Conservation (phyloP, 108 stramenopile genomes). For the Fragilaria radians region DNA sequence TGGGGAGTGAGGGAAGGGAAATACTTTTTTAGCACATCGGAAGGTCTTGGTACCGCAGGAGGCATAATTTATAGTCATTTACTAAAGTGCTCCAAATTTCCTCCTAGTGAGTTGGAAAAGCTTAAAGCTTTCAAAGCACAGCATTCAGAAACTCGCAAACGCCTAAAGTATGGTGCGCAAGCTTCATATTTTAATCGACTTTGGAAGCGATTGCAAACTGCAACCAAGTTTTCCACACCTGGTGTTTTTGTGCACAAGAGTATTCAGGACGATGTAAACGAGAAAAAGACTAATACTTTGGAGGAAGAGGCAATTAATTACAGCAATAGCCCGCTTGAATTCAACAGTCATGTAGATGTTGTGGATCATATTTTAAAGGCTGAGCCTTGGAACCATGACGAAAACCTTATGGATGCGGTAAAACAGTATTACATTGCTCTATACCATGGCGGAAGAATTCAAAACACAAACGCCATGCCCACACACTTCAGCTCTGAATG, state of each 20-base stretch:
- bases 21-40: slow-evolving; percentile 33
- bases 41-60: slow-evolving; percentile 29
- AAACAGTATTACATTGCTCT: slow-evolving; percentile 33
- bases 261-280: slow-evolving; percentile 1
- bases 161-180: slow-evolving; percentile 27
- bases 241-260: neutral
- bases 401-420: slow-evolving; percentile 16
- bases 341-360: slow-evolving; percentile 23
- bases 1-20: slow-evolving; percentile 29
- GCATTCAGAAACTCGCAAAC: slow-evolving; percentile 28
- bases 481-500: slow-evolving; percentile 37
- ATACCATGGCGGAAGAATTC: slow-evolving; percentile 27
- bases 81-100: slow-evolving; percentile 18
- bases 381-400: slow-evolving; percentile 19
- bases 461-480: slow-evolving; percentile 18
- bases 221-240: neutral
- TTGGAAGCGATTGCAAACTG: slow-evolving; percentile 35
- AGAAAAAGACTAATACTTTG: neutral
- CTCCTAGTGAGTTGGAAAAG: slow-evolving; percentile 16
- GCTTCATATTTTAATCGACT: slow-evolving; percentile 30
- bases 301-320: neutral
- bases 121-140: slow-evolving; percentile 10
- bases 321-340: slow-evolving; percentile 3
- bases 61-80: slow-evolving; percentile 37
- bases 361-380: slow-evolving; percentile 18